Evolutionary conservation across 306 rosid species (phyloP), one percentile per base, ranked within the genome.

Genomic region (Glycine soja): DNA sequence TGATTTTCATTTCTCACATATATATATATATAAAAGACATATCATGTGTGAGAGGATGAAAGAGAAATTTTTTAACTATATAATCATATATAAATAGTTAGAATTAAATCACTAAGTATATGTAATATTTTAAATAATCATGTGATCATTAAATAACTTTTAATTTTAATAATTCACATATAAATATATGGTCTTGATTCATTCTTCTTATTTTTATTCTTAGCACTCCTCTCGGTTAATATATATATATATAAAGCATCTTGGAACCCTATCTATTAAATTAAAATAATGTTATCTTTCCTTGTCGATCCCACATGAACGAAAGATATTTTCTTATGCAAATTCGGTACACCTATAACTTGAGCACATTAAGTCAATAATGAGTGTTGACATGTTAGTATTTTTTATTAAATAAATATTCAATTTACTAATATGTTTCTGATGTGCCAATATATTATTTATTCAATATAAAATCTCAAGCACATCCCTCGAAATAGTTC

Each of bases 341-440:
- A 57, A 57, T 57, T 57, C 18, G 7, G 64, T 18, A 24, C 30
- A 1, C 30, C 30, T 24, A 57, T 18, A 18, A 4, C 6, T 18
- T 24, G 12, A 57, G 63, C 12, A 57, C 64, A 57, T 57, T 57
- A 18, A 57, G 64, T 18, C 64, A 57, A 57, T 57, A 57, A 57
- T 57, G 64, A 56, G 62, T 56, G 30, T 15, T 56, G 30, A 15
- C 64, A 9, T 57, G 64, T 57, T 57, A 8, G 13, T 57, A 57
- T 8, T 8, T 15, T 57, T 18, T 18, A 18, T 57, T 8, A 57
- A 57, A 57, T 0, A 57, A 57, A 57, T 57, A 57, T 10, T 57
- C 13, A 34, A 18, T 18, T 57, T 57, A 18, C 6, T 57, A 18
- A 18, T 56, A 56, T 57, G 36, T 18, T 56, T 57, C 12, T 57